These are phyloP conservation scores for Leccinum variicolor DNA, from an alignment of 768 basidiomycete genomes.

Conservation along the genomic window DNA sequence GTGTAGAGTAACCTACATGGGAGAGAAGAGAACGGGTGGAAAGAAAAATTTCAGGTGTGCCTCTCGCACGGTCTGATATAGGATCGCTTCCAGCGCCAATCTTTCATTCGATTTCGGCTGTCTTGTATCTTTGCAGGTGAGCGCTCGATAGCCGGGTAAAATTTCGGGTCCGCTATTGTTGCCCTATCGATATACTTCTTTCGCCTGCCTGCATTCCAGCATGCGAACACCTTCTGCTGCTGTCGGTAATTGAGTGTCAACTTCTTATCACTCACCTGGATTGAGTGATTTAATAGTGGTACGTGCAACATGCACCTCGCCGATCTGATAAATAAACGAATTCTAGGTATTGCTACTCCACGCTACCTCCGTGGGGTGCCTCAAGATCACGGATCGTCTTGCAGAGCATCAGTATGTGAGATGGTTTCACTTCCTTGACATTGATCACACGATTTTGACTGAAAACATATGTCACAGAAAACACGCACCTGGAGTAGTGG, in stretches of 20 bases:
- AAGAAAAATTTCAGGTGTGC: background rate
- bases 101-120: background rate
- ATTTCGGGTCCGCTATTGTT: background rate
- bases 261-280: background rate
- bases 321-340: background rate
- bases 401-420: background rate
- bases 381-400: background rate
- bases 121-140: background rate
- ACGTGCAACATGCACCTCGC: background rate
- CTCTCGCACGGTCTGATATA: background rate
- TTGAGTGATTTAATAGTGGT: background rate
- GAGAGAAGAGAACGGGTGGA: background rate
- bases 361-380: background rate
- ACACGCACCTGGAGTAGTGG: background rate
- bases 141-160: background rate
- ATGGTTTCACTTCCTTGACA: background rate
- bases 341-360: background rate
- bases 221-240: background rate
- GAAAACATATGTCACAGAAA: background rate
- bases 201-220: slow-evolving; percentile 6
- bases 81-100: background rate
- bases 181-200: background rate
- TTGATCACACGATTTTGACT: background rate
- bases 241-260: background rate
- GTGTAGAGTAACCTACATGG: background rate